Evolutionary conservation across 192 early-diverging fungal species (phyloP).

Genomic region (Lobosporangium transversale): DNA sequence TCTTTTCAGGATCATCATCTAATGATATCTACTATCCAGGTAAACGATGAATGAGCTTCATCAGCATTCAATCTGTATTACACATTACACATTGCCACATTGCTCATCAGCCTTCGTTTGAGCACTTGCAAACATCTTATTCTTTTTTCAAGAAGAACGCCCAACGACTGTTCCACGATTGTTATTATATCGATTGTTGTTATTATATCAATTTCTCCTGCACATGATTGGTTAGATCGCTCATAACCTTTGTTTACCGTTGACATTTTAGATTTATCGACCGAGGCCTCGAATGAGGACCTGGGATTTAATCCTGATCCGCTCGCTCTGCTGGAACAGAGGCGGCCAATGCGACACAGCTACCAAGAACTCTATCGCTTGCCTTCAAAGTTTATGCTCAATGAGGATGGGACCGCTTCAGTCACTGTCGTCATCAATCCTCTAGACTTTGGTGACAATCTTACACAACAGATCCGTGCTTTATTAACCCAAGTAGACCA

Average conservation of each 20-base stretch:
- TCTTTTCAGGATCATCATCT: conserved; percentile 36
- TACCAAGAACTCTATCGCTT: conserved; percentile 49
- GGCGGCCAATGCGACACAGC: conserved; percentile 45
- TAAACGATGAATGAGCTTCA: conserved; percentile 5
- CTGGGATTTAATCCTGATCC: conserved; percentile 47
- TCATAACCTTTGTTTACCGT: neutral
- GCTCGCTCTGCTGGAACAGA: conserved; percentile 47
- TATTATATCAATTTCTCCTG: no score
- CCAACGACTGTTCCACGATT: neutral
- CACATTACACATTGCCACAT: neutral
- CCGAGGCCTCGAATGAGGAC: conserved; percentile 16
- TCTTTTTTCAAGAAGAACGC: no score
- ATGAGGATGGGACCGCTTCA: conserved; percentile 32
- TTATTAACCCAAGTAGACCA: conserved; percentile 48
- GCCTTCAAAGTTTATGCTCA: conserved; percentile 50
- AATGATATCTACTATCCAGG: conserved; percentile 53
- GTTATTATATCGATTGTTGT: no score
- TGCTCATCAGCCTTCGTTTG: neutral
- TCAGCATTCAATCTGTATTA: no score
- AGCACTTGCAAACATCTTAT: neutral
- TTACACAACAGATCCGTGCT: conserved; percentile 50
- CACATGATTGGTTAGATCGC: no score
- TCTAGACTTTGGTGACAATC: conserved; percentile 28
- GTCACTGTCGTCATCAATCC: conserved; percentile 55
- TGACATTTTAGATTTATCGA: no score